These are phyloP conservation scores for Flaveria ramosissima DNA, from an alignment of 129 eudicot species.

Conservation along the genomic window DNA sequence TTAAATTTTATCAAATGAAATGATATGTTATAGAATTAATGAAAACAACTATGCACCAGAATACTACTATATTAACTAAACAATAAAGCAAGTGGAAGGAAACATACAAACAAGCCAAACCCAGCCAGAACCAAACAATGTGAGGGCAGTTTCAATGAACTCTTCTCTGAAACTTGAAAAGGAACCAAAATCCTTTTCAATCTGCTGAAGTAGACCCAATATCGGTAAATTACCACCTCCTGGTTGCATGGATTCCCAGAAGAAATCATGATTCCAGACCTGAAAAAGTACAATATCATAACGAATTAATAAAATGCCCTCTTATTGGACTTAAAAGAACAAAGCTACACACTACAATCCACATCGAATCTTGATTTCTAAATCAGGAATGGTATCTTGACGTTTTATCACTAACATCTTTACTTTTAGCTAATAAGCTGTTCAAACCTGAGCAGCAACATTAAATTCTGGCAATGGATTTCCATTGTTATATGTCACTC, in stretches of 20 bases:
- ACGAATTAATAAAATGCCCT: constrained; percentile 7
- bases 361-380: no score
- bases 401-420: background rate
- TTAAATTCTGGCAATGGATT: constrained; percentile 82
- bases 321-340: background rate
- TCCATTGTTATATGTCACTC: constrained; percentile 81
- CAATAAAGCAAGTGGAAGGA: constrained; percentile 14
- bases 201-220: constrained; percentile 72
- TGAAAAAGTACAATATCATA: constrained; percentile 26
- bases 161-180: constrained; percentile 73
- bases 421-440: background rate
- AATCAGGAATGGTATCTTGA: background rate
- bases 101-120: constrained; percentile 96
- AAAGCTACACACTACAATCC: background rate
- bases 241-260: constrained; percentile 99
- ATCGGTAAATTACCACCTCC: constrained; percentile 81
- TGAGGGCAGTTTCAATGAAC: constrained; percentile 64
- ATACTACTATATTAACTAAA: constrained; percentile 16
- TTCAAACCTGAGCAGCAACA: constrained; percentile 86
- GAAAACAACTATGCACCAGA: background rate
- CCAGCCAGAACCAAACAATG: constrained; percentile 92
- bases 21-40: background rate
- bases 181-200: constrained; percentile 91
- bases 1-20: background rate
- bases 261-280: constrained; percentile 99